Conservation (phyloP, 495 filamentous ascomycete genomes). For the Rostrohypoxylon terebratum region DNA sequence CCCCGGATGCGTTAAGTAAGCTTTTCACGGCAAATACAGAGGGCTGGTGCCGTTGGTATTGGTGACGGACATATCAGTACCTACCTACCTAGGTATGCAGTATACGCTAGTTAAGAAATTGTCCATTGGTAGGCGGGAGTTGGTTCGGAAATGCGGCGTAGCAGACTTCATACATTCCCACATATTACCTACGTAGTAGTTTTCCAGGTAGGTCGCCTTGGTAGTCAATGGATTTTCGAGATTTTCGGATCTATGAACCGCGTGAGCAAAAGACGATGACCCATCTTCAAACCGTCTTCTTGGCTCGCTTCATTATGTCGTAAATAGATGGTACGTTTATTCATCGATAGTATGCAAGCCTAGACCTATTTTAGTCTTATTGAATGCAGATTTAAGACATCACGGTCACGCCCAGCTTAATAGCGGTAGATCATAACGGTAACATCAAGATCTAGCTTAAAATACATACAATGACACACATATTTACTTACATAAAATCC, state of each 20-base stretch:
- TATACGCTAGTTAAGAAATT: not conserved
- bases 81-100: not conserved
- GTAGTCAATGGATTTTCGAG: not conserved
- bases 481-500: conserved; percentile 16
- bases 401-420: conserved; percentile 25
- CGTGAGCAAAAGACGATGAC: conserved; percentile 5
- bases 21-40: not conserved
- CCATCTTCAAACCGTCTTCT: conserved; percentile 6
- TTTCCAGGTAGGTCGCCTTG: not conserved
- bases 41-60: too few species aligned
- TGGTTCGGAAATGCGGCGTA: conserved; percentile 9
- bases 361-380: conserved; percentile 4
- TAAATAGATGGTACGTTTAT: conserved; percentile 11
- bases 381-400: conserved; percentile 6
- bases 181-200: too few species aligned
- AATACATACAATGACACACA: too few species aligned
- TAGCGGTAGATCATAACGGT: conserved; percentile 42
- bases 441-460: conserved; percentile 39
- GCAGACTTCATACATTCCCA: not conserved
- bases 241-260: conserved; percentile 1
- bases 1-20: conserved; percentile 12
- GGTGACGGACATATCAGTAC: not conserved
- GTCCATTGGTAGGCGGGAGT: conserved; percentile 7
- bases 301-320: conserved; percentile 32
- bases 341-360: conserved; percentile 1